Percentiles rank a stretch among this genome's conserved stretches.
These are phyloP conservation scores for Eucalyptus caleyi DNA, from an alignment of 345 rosid genomes.

Conservation along the genomic window DNA sequence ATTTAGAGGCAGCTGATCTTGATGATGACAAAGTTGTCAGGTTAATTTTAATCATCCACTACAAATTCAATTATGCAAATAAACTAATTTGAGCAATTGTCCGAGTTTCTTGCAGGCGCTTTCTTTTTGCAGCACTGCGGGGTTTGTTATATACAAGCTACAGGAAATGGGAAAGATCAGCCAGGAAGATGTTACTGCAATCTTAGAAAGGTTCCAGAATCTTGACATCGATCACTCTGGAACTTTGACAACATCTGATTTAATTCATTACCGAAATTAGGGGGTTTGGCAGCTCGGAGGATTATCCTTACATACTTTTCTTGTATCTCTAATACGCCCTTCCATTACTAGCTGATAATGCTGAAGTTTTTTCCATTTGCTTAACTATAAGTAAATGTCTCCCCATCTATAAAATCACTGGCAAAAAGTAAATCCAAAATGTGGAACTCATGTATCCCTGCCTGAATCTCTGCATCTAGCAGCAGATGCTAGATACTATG, in stretches of 20 bases:
- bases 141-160: constrained; percentile 19
- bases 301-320: background rate
- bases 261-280: background rate
- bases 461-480: background rate
- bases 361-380: background rate
- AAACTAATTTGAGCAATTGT: background rate
- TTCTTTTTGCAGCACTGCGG: constrained; percentile 15
- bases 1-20: constrained; percentile 33
- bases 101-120: background rate
- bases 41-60: background rate
- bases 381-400: background rate
- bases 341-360: background rate
- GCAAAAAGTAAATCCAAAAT: background rate
- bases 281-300: background rate
- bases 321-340: background rate
- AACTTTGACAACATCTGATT: constrained; percentile 22
- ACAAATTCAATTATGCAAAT: background rate
- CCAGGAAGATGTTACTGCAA: constrained; percentile 13
- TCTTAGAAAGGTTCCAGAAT: constrained; percentile 21
- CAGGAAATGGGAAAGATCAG: constrained; percentile 38
- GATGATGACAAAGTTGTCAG: constrained; percentile 32
- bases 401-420: background rate
- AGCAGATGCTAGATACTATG: background rate
- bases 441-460: background rate
- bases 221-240: constrained; percentile 39